Evolutionary conservation across 148 eudicot species (phyloP), one percentile per base, ranked within the genome.

Genomic region (Arbutus unedo): DNA sequence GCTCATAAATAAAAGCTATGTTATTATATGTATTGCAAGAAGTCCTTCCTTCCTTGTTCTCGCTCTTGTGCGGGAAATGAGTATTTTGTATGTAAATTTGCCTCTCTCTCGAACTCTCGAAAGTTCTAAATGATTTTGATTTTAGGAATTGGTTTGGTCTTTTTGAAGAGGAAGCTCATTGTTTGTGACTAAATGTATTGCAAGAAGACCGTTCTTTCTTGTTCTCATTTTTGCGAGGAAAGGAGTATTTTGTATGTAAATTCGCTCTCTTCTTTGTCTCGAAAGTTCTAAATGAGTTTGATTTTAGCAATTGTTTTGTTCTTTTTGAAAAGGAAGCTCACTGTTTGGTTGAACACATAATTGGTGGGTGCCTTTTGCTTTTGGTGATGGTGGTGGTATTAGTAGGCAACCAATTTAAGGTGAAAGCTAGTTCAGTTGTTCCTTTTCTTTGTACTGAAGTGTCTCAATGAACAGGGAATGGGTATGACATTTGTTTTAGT

Each of bases 271-370:
- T 81, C 23, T 51, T 43, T 55, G 48, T 53, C 48, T 3, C 15
- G 43, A 77, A 74, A 82, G 54, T 74, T 41, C 49, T 18, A 44
- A 73, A 75, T 31, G 16, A 44, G 1, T 38, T 5, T 21, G 53
- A 49, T 23, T 78, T 71, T 47, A 79, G 82, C 77, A 83, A 76
- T 76, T 71, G 76, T 47, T 74, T 68, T 75, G 77, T 43, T 8
- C 78, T 71, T 78, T 81, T 74, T 3, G 71, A 79, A 83, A 74
- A 77, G 75, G 44, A 77, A 76, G 77, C 47, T 81, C 19, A 50
- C 9, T 84, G 81, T 74, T 87, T 84, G 81, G 85, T 77, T 53
- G 66, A 87, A 76, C 76, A 74, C 84, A 41, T 45, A 18, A 16
- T 60, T n/a, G 41, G 80, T 56, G 44, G 44, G 56, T 82, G 38